Evolutionary conservation across 768 basidiomycete species (phyloP), one percentile per base, ranked within the genome.

Genomic region (Cystobasidium tubakii): DNA sequence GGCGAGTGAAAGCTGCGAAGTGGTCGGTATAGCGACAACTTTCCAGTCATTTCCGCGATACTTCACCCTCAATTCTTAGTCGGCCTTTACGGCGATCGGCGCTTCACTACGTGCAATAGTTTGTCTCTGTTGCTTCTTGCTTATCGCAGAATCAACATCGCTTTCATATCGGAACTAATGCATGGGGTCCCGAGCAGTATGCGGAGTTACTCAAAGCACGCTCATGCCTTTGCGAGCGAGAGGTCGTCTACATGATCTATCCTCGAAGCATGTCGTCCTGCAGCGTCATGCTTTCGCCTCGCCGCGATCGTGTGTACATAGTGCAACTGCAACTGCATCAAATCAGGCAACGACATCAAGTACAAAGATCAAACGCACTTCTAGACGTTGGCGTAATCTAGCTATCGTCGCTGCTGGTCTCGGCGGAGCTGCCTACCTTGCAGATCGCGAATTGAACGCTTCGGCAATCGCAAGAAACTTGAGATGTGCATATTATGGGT

Each of bases 401-500:
- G 69, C 53, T 60, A 46, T 36, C n/a, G n/a, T n/a, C n/a, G 54
- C 53, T 19, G 23, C 29, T 31, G 31, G 50, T 19, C n/a, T 62
- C 27, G 69, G 69, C 54, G 25, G 25, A 23, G 53, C 42, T 19
- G 55, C 15, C 2, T 71, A 71, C 54, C 25, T 71, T 4, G 69
- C 69, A 23, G 69, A 71, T 71, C 50, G 69, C 21, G 69, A 71
- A 39, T 60, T 71, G 31, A 71, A 71, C 36, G 69, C 69, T 15
- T 55, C 69, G 25, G 69, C 69, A 34, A 46, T 71, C 29, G 44
- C 50, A 36, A 29, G 69, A 39, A 71, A 46, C 19, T 29, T 44
- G 19, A 6, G 69, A 36, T 55, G 50, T 36, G 69, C 25, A 73
- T 70, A 77, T 73, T 55, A 81, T 76, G 21, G 80, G 81, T 66